Percentiles rank a stretch among this genome's conserved stretches.
Conservation (phyloP, 176 grass and related monocot species). For the Calamus simplicifolius region DNA sequence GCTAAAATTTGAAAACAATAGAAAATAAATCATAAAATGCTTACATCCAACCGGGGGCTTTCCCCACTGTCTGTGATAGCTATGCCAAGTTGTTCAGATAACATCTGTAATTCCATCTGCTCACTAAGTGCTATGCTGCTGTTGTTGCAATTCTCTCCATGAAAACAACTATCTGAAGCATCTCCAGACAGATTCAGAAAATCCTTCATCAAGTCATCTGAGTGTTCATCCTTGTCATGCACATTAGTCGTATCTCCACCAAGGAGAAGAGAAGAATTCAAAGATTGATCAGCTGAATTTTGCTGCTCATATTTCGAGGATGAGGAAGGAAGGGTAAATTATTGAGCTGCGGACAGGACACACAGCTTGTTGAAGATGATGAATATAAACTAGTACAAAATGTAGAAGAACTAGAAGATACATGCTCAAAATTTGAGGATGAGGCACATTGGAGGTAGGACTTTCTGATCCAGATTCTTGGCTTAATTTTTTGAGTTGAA, state of each 20-base stretch:
- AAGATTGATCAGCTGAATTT: constrained; percentile 22
- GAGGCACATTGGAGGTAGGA: constrained; percentile 28
- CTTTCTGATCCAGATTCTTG: constrained; percentile 43
- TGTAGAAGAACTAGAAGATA: constrained; percentile 48
- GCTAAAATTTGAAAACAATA: background rate
- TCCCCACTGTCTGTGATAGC: constrained; percentile 61
- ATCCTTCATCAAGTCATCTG: constrained; percentile 36
- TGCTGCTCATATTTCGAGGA: constrained; percentile 61
- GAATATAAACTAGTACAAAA: constrained; percentile 71
- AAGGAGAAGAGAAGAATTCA: constrained; percentile 31
- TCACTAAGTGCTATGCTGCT: constrained; percentile 36
- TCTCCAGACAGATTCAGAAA: constrained; percentile 68
- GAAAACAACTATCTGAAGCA: constrained; percentile 48
- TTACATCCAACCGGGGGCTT: constrained; percentile 71
- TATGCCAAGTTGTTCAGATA: constrained; percentile 82
- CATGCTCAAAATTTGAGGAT: constrained; percentile 18
- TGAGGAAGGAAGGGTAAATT: constrained; percentile 75
- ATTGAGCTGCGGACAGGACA: constrained; percentile 24
- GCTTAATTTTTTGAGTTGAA: constrained; percentile 35
- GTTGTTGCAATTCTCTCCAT: constrained; percentile 25
- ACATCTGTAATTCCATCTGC: constrained; percentile 66
- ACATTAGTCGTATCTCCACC: constrained; percentile 24
- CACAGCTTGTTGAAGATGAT: constrained; percentile 22
- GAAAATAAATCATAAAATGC: constrained; percentile 6
- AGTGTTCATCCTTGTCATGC: constrained; percentile 32